A percentile compares a stretch with the other conserved stretches of the same genome.
These are phyloP conservation scores for Bimuria novae-zelandiae DNA, from an alignment of 2,329 filamentous ascomycete species.

Conservation along the genomic window DNA sequence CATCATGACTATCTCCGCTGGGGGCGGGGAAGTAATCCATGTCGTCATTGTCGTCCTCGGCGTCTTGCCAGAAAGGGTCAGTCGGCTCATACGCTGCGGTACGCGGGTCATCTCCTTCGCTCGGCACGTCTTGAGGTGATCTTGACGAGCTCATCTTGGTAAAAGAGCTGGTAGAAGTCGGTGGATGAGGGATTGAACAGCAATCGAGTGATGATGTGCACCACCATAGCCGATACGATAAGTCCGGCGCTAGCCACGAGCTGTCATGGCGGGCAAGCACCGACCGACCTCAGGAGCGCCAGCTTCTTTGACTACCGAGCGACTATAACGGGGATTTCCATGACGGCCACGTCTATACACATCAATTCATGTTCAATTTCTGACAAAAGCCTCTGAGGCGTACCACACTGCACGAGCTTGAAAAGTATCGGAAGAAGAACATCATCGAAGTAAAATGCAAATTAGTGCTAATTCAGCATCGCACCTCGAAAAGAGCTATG, in stretches of 20 bases:
- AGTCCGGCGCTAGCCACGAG: conserved; percentile 3
- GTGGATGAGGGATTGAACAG: not conserved
- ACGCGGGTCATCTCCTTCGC: conserved; percentile 30
- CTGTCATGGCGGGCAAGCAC: not conserved
- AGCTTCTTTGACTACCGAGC: not conserved
- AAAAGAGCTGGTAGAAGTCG: not conserved
- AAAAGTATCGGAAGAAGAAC: too few relatives aligned
- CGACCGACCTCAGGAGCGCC: not conserved
- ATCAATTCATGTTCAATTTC: too few relatives aligned
- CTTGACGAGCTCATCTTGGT: conserved; percentile 33
- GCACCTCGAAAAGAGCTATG: too few relatives aligned
- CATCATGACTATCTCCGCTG: conserved; percentile 47
- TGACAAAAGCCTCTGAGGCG: too few relatives aligned
- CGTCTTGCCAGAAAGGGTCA: conserved; percentile 42
- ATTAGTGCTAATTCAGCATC: too few relatives aligned
- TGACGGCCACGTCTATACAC: too few relatives aligned
- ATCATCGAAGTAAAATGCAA: too few relatives aligned
- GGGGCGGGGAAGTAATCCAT: conserved; percentile 56
- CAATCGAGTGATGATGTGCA: not conserved
- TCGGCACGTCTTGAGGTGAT: conserved; percentile 27
- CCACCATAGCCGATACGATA: not conserved
- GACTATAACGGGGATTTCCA: too few relatives aligned
- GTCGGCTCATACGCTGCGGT: conserved; percentile 39
- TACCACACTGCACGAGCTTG: too few relatives aligned
- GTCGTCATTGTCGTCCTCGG: conserved; percentile 53